Base-by-base conservation (phyloP, 164 flowering plant genomes). In the Magnolia sinica region DNA sequence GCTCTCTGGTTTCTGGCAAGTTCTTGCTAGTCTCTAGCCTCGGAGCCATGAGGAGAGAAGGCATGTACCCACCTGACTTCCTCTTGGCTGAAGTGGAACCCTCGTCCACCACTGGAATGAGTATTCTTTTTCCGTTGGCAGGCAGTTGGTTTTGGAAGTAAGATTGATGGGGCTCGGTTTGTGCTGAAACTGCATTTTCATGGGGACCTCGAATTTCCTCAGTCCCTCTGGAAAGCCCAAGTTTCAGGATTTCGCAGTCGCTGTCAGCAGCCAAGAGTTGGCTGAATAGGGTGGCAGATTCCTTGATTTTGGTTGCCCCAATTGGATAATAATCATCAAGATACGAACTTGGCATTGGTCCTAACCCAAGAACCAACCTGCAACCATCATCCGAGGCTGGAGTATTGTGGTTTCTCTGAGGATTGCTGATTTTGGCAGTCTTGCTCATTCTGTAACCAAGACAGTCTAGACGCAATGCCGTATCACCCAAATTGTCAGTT, bases 71-170 rank as follows among this genome's bases (percentile, higher is more conserved):
- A 79, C 96, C 97, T 13, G 97, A 89, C 79, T 85, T 86, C 67
- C 79, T 67, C 83, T 88, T 92, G 31, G 96, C 97, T 8, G 98
- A 89, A 5, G 95, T 91, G 20, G 98, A 95, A 79, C 98, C 97
- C 83, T 92, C 96, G 72, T 94, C 98, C 20, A 88, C 89, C 64
- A 88, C 80, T 27, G 88, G 89, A 76, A 84, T 73, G 23, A 24
- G 23, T 13, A 74, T 19, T 50, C 77, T 72, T 55, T 55, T 78
- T 50, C 68, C 79, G 59, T 74, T 81, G 61, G 73, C 51, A 64
- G 81, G 69, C 49, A 50, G 73, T 71, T 82, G 83, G 68, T 65
- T 74, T 20, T 50, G 50, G 8, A 66, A 73, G 74, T 31, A 73
- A 68, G 81, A 68, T 45, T 68, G 24, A 45, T 72, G 79, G 13